Evolutionary conservation across 345 rosid genomes (phyloP), one percentile per base, ranked within the genome.

Genomic region (Citrus maxima): DNA sequence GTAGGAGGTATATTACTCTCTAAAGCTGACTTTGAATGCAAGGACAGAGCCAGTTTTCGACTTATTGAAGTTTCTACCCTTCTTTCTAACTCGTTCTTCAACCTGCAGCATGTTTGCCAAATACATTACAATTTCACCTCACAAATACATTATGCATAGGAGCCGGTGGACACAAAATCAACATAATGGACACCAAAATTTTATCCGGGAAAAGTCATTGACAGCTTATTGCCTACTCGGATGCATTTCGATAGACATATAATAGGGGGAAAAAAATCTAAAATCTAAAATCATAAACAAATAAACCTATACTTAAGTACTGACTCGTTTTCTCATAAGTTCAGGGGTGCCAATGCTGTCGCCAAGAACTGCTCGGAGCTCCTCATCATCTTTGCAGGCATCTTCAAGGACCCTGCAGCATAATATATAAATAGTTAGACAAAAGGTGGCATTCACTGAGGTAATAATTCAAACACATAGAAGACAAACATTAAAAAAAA

Each of bases 331-430:
- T 81, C 90, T 87, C 97, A 93, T 95, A 66, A 90, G 93, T 70
- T 95, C 94, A 35, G 98, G 98, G 78, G 93, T 63, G 66, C 98
- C 98, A 19, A 95, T 84, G 88, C 95, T 95, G 81, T 93, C 98
- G 8, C 97, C 95, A 68, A 93, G 97, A 82, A 93, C 88, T 32
- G 93, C 89, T 73, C 97, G 88, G 61, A 93, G 94, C 88, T 93
- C 98, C 70, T 85, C 89, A 73, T 95, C 98, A 68, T 89, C 80
- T 80, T 87, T 89, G 88, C 97, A 92, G 74, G 98, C 98, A 73
- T 77, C 83, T 78, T 93, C 95, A 5, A 93, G 88, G 42, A 90
- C 92, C 84, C 98, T 92, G 87, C 72, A 79, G 32, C 46, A 58
- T 24, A 46, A 55, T 22, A 24, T 32, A n/a, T 9, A 19, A 18